Evolutionary conservation across 768 basidiomycete species (phyloP), one percentile per base, ranked within the genome.

Genomic region (Serpula lacrymans): DNA sequence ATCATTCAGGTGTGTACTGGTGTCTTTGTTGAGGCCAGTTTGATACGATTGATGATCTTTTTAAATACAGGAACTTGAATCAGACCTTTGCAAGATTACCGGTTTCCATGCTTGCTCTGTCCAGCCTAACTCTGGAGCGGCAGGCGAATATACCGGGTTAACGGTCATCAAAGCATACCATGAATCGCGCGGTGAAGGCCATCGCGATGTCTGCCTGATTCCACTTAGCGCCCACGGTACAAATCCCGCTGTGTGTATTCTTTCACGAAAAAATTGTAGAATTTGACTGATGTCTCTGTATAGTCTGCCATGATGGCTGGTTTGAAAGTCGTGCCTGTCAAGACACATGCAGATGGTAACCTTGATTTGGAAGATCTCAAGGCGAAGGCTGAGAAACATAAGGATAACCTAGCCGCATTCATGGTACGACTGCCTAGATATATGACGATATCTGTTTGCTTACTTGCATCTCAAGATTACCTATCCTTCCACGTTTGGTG

Each of bases 51-150:
- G 28, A 49, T 34, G 29, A 21, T 51, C 16, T 63, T 36, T 8
- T 1, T 32, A 14, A 41, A 21, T 28, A n/a, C 46, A 91, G 87
- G 96, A 98, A 70, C 72, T 99, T 42, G 92, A 95, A 60, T 64
- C 73, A 16, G 90, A 97, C 67, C 73, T 99, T 6, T 90, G 89
- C 72, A 85, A 76, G 54, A 89, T 98, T 45, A 98, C 96, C 10
- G 96, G 96, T n/a, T 96, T 97, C 69, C 78, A 90, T 49, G 82
- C 92, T 14, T 91, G 92, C 45, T 94, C 91, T 1, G 75, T 99
- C n/a, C 96, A 99, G 60, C 96, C 96, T 25, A 99, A 99, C 64
- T 98, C 96, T 11, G 96, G 96, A 31, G 96, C 96, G 13, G 90
- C 93, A 45, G 96, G 96, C 20, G 96, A 99, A 67, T 99, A 94